A percentile compares a stretch with the other conserved stretches of the same genome.
Conservation (phyloP, 2,329 filamentous ascomycete species). For the Trichoderma atrobrunneum region DNA sequence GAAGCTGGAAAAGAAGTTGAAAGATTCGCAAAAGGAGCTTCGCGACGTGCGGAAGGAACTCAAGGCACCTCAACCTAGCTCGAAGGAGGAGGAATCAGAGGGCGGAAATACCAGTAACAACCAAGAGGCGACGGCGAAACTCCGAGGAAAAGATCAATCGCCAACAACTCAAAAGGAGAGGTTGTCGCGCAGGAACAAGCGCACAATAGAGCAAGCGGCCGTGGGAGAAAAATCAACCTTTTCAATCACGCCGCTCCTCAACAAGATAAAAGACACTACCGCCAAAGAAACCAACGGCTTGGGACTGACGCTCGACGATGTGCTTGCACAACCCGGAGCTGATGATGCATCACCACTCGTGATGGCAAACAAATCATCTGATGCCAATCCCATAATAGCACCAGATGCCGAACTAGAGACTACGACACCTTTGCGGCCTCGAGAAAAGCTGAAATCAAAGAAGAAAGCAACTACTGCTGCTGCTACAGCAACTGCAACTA, state of each 20-base stretch:
- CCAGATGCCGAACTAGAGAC: neutral
- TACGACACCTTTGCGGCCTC: neutral
- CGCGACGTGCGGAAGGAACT: constrained; percentile 55
- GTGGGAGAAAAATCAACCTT: constrained; percentile 87
- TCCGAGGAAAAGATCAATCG: constrained; percentile 38
- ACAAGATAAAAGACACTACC: constrained; percentile 58
- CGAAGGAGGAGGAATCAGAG: constrained; percentile 34
- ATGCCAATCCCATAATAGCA: constrained; percentile 28
- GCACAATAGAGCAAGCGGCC: constrained; percentile 47
- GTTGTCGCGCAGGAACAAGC: constrained; percentile 46
- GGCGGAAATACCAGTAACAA: constrained; percentile 24
- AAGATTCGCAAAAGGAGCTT: constrained; percentile 67
- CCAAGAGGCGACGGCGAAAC: constrained; percentile 44
- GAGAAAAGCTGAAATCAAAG: neutral
- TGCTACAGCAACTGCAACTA: neutral
- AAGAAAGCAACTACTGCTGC: neutral
- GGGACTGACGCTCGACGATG: constrained; percentile 4
- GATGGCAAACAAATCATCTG: constrained; percentile 14
- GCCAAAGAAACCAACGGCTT: constrained; percentile 27
- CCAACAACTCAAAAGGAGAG: constrained; percentile 45
- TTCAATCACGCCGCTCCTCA: constrained; percentile 91
- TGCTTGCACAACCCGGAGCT: neutral
- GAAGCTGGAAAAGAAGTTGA: constrained; percentile 66
- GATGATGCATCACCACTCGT: constrained; percentile 21
- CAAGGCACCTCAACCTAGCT: constrained; percentile 40